Conservation (phyloP, 2,329 filamentous ascomycete genomes). For the Emmonsia crescens region DNA sequence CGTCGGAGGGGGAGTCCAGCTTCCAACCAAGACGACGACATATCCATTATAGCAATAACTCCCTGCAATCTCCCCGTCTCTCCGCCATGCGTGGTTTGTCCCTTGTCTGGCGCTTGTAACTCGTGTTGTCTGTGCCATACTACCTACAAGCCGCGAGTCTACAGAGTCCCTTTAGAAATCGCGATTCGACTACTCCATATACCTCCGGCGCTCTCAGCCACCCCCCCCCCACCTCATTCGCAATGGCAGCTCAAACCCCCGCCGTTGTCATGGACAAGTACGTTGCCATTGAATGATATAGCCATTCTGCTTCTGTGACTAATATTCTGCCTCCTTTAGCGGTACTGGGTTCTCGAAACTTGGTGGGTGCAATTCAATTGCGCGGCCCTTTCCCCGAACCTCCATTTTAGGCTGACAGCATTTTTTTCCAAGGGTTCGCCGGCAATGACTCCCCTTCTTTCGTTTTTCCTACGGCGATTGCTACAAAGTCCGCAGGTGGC, state of each 20-base stretch:
- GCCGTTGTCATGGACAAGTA: slow-evolving; percentile 99
- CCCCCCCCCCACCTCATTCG: slow-evolving; percentile 13
- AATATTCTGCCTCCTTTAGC: slow-evolving; percentile 46
- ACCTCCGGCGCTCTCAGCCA: not conserved
- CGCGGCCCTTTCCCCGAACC: slow-evolving; percentile 8
- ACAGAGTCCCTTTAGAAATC: slow-evolving; percentile 1
- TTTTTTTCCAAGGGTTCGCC: slow-evolving; percentile 62
- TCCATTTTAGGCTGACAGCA: slow-evolving; percentile 25
- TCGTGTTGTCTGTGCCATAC: not conserved
- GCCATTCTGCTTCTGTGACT: slow-evolving; percentile 21
- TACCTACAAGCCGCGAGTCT: not conserved
- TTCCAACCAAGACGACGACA: not conserved
- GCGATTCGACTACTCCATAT: not conserved
- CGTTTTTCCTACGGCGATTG: slow-evolving; percentile 97
- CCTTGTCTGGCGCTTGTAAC: not conserved
- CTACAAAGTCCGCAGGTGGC: slow-evolving; percentile 68
- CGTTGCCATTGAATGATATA: slow-evolving; percentile 33
- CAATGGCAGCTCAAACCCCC: slow-evolving; percentile 95
- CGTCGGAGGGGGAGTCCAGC: not conserved
- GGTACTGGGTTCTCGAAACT: slow-evolving; percentile 99
- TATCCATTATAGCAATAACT: not conserved
- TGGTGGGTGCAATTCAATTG: slow-evolving; percentile 47
- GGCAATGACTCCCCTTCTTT: slow-evolving; percentile 99
- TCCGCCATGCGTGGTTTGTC: not conserved
- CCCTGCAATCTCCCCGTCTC: not conserved